phyloP scores from a whole-genome alignment of 371 early-diverging fungal species.

The Mortierella sp. region DNA sequence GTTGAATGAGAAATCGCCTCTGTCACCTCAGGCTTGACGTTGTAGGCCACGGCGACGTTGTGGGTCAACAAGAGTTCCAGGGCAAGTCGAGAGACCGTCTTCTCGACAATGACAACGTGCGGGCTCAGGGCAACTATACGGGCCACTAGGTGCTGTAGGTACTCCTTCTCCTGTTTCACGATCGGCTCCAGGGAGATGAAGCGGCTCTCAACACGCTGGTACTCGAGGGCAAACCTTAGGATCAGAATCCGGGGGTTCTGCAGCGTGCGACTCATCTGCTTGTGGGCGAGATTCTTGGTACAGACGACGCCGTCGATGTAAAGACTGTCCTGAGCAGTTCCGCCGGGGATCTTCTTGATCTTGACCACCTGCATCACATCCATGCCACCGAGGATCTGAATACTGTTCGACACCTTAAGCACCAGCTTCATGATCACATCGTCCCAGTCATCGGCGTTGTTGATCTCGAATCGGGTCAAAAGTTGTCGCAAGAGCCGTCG shows the following conservation, averaged over 20 bases:
- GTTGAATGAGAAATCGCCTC: conserved; percentile 88
- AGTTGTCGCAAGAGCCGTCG: conserved; percentile 72
- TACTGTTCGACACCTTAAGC: conserved; percentile 72
- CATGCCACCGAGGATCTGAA: conserved; percentile 84
- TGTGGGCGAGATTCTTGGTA: conserved; percentile 91
- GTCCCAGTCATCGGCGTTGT: conserved; percentile 74
- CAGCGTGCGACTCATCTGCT: conserved; percentile 81
- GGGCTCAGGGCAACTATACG: conserved; percentile 84
- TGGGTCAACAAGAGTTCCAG: conserved; percentile 85
- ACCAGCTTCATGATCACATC: conserved; percentile 77
- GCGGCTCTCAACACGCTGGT: conserved; percentile 84
- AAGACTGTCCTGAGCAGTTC: conserved; percentile 78
- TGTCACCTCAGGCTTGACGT: conserved; percentile 86
- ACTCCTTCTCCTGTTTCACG: conserved; percentile 87
- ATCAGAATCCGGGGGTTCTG: conserved; percentile 84
- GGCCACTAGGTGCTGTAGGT: conserved; percentile 80
- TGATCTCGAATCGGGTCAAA: conserved; percentile 51
- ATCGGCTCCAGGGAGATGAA: conserved; percentile 87
- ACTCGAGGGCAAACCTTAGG: conserved; percentile 89
- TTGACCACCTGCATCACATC: conserved; percentile 93
- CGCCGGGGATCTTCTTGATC: conserved; percentile 94
- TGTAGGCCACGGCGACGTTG: conserved; percentile 82
- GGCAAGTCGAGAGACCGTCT: conserved; percentile 83
- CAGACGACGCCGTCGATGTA: conserved; percentile 89
- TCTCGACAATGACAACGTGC: conserved; percentile 82